Evolutionary conservation across 331 rosid species (phyloP).

Genomic region (Quercus lobata): DNA sequence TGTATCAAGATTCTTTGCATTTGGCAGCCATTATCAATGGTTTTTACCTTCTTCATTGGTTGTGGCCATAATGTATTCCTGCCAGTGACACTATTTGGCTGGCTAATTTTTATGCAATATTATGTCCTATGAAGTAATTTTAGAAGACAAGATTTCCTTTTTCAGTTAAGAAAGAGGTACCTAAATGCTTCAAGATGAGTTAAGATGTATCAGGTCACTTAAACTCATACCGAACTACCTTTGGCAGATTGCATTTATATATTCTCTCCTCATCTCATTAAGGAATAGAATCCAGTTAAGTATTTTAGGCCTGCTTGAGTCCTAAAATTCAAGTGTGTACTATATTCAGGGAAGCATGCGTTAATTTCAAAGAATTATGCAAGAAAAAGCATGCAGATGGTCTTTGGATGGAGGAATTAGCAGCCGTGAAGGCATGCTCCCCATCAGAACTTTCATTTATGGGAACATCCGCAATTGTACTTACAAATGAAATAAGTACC

Average conservation of each 20-base stretch:
- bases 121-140: not conserved
- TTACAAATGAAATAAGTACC: conserved; percentile 37
- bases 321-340: not conserved
- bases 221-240: not conserved
- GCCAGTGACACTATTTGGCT: not conserved
- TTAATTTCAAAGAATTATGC: conserved; percentile 53
- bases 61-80: not conserved
- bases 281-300: not conserved
- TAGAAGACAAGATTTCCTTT: not conserved
- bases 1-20: not conserved
- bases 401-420: conserved; percentile 60
- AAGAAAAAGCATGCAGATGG: conserved; percentile 58
- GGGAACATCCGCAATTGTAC: conserved; percentile 47
- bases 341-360: conserved; percentile 58
- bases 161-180: not conserved
- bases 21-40: not conserved
- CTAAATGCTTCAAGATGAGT: not conserved
- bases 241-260: not conserved
- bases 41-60: not conserved
- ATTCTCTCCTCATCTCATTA: not conserved
- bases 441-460: conserved; percentile 39
- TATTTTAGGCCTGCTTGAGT: not conserved
- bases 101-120: not conserved
- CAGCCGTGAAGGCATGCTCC: conserved; percentile 52
- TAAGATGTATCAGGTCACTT: not conserved